These are phyloP conservation scores for Saccharomycopsis sp. DNA, from an alignment of 805 yeast genomes.

Conservation along the genomic window DNA sequence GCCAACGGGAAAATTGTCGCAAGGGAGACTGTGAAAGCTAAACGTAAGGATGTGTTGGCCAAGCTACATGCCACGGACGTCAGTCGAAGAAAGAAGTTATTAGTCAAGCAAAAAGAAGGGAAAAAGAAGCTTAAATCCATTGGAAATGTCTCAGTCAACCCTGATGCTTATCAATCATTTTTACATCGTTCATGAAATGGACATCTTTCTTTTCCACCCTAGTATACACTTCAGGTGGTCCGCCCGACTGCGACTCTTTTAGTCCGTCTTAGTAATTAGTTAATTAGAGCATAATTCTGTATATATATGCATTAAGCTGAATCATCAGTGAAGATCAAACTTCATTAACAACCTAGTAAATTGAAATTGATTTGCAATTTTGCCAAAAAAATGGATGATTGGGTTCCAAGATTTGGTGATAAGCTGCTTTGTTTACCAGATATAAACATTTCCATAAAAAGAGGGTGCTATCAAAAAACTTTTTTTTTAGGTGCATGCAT, in stretches of 20 bases:
- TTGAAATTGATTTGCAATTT: too few relatives aligned
- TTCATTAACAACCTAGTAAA: too few relatives aligned
- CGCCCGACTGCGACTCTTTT: neutral
- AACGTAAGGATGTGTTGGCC: constrained; percentile 91
- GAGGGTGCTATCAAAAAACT: too few relatives aligned
- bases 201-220: too few relatives aligned
- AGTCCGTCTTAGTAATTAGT: neutral
- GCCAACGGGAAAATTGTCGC: constrained; percentile 78
- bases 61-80: constrained; percentile 91
- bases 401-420: too few relatives aligned
- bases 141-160: constrained; percentile 72
- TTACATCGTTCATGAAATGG: constrained; percentile 31
- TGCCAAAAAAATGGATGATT: too few relatives aligned
- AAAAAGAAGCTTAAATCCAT: constrained; percentile 75
- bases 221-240: too few relatives aligned
- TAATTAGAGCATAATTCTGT: neutral
- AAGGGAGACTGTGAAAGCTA: constrained; percentile 88
- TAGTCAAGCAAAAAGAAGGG: constrained; percentile 89
- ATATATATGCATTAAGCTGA: neutral
- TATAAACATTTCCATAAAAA: too few relatives aligned
- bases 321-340: neutral
- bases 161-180: constrained; percentile 87
- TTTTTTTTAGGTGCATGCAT: too few relatives aligned
- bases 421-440: too few relatives aligned
- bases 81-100: constrained; percentile 78